Percentiles rank a stretch among this genome's conserved stretches.
Conservation (phyloP, 2,329 filamentous ascomycete genomes). For the Diaporthe batatas region DNA sequence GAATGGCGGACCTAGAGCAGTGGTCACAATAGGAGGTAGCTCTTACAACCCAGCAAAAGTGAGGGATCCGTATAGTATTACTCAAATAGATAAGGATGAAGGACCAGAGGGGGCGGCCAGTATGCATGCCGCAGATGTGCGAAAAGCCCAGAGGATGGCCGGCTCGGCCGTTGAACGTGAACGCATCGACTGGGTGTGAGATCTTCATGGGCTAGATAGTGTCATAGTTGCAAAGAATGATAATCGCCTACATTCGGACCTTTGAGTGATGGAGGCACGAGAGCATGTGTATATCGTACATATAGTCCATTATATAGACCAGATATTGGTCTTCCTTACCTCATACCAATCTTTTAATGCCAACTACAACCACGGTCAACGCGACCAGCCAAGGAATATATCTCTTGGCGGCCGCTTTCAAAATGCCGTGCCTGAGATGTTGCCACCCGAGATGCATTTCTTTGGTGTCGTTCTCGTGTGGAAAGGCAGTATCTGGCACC, state of each 20-base stretch:
- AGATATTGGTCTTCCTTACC: background rate
- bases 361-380: fast-evolving
- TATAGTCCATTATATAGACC: background rate
- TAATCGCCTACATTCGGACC: too few species aligned
- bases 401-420: background rate
- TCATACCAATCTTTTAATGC: background rate
- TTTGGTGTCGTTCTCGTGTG: slow-evolving; percentile 4
- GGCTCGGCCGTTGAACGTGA: too few species aligned
- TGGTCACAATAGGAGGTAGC: slow-evolving; percentile 13
- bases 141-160: too few species aligned
- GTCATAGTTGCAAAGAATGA: too few species aligned
- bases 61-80: slow-evolving; percentile 1
- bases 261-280: too few species aligned
- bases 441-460: slow-evolving; percentile 15
- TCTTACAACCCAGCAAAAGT: background rate
- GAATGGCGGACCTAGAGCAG: background rate
- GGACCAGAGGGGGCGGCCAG: background rate
- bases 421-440: slow-evolving; percentile 14
- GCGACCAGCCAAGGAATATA: background rate
- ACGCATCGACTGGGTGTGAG: too few species aligned
- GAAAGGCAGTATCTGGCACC: background rate
- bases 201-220: too few species aligned
- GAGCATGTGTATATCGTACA: background rate
- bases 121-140: background rate
- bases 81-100: background rate